Percentiles rank a stretch among this genome's conserved stretches.
Conservation (phyloP, 306 rosid genomes). For the Oxytropis ochrocephala region DNA sequence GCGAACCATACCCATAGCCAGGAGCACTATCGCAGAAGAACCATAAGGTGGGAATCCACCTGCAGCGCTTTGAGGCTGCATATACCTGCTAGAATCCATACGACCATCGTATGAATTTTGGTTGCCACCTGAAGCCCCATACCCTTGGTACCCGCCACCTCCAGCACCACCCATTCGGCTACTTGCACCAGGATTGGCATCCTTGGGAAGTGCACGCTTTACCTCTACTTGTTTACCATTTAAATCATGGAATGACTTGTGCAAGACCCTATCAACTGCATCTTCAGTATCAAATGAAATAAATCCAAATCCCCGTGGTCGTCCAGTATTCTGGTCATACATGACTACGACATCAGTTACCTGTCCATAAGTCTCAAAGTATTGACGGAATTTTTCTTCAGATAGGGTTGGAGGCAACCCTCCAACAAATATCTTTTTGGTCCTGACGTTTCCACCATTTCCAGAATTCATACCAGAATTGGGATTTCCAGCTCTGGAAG, state of each 20-base stretch:
- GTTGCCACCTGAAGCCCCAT: slow-evolving; percentile 84
- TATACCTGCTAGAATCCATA: slow-evolving; percentile 85
- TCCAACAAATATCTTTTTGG: slow-evolving; percentile 96
- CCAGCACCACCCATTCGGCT: slow-evolving; percentile 72
- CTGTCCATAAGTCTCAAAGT: slow-evolving; percentile 77
- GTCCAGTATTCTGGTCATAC: slow-evolving; percentile 96
- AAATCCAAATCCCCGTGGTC: slow-evolving; percentile 97
- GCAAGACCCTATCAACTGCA: slow-evolving; percentile 94
- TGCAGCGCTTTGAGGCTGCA: slow-evolving; percentile 76
- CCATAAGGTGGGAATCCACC: slow-evolving; percentile 91
- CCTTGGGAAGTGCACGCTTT: slow-evolving; percentile 99
- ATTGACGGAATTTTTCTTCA: slow-evolving; percentile 83
- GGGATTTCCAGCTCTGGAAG: slow-evolving; percentile 60
- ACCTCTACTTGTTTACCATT: slow-evolving; percentile 98
- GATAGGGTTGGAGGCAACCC: slow-evolving; percentile 85
- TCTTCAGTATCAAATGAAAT: slow-evolving; percentile 91
- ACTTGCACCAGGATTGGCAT: slow-evolving; percentile 90
- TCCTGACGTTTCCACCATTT: slow-evolving; percentile 75
- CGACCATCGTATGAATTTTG: slow-evolving; percentile 82
- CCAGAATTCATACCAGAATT: slow-evolving; percentile 59
- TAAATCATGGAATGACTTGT: slow-evolving; percentile 91
- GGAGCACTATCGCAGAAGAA: slow-evolving; percentile 75
- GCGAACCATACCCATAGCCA: slow-evolving; percentile 92
- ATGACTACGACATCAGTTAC: slow-evolving; percentile 96
- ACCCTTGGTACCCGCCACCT: slow-evolving; percentile 76